Conservation (phyloP, 169 alveolate species). For the Miamiensis avidus region DNA sequence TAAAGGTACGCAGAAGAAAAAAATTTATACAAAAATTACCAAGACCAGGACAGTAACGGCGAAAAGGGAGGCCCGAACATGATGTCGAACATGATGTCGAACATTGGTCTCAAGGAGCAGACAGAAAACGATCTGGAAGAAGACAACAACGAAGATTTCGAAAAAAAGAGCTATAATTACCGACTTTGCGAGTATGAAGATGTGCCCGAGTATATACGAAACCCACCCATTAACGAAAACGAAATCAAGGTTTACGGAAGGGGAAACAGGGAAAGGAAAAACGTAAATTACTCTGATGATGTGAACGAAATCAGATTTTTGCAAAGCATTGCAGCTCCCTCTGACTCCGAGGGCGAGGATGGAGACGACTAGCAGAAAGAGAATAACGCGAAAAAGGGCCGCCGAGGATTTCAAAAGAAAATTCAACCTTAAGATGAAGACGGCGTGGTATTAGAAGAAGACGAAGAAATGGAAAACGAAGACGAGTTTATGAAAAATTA, state of each 20-base stretch:
- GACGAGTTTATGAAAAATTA: neutral
- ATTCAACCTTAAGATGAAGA: neutral
- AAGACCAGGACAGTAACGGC: constrained; percentile 42
- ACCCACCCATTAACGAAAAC: neutral
- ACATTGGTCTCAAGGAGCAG: neutral
- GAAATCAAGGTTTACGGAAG: constrained; percentile 59
- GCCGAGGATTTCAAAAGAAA: neutral
- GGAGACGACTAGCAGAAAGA: too few species aligned
- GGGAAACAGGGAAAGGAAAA: constrained; percentile 76
- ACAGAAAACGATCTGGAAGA: neutral
- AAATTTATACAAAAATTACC: constrained; percentile 57
- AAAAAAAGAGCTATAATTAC: constrained; percentile 46
- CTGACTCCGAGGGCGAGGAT: neutral
- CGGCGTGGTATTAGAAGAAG: neutral
- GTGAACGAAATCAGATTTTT: neutral
- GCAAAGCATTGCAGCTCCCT: neutral
- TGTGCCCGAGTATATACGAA: constrained; percentile 81
- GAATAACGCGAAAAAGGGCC: too few species aligned
- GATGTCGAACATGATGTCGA: too few species aligned
- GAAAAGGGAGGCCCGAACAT: too few species aligned
- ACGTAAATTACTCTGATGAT: constrained; percentile 69
- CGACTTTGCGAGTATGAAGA: constrained; percentile 75
- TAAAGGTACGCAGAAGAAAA: constrained; percentile 75
- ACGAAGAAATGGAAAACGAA: neutral
- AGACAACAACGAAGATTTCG: neutral